phyloP scores from a whole-genome alignment of 352 stramenopile genomes.

The Peronospora belbahrii region DNA sequence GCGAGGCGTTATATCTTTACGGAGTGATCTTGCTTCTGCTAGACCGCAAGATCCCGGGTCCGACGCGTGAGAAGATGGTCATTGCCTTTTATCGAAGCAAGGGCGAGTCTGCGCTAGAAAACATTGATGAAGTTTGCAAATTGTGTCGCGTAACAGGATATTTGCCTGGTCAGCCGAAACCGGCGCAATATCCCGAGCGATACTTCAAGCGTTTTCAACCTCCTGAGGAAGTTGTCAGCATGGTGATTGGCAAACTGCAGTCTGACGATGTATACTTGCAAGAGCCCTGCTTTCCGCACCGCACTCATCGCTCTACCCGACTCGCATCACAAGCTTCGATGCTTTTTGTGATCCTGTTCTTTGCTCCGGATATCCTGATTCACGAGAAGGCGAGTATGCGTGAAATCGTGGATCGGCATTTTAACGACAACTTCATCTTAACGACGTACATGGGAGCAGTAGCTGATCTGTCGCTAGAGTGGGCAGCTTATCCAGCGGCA shows the following conservation, averaged over 20 bases:
- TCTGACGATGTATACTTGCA: constrained; percentile 93
- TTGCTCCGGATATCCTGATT: constrained; percentile 88
- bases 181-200: constrained; percentile 79
- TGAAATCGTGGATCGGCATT: constrained; percentile 93
- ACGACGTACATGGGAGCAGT: constrained; percentile 92
- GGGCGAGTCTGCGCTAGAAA: constrained; percentile 82
- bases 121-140: constrained; percentile 89
- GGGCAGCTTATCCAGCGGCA: constrained; percentile 86
- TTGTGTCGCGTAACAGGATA: constrained; percentile 87
- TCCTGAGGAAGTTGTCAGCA: constrained; percentile 84
- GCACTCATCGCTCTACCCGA: constrained; percentile 88
- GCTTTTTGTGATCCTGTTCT: constrained; percentile 94
- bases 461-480: constrained; percentile 90
- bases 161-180: constrained; percentile 76
- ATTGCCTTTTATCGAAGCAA: constrained; percentile 84
- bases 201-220: constrained; percentile 86
- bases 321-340: constrained; percentile 89
- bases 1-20: constrained; percentile 92
- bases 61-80: constrained; percentile 89
- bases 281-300: constrained; percentile 87
- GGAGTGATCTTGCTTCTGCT: constrained; percentile 92
- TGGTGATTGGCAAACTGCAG: constrained; percentile 90
- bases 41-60: constrained; percentile 85
- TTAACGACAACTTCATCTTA: constrained; percentile 95
- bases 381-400: constrained; percentile 89